Evolutionary conservation across 2,329 filamentous ascomycete genomes (phyloP), one percentile per base, ranked within the genome.

Genomic region (Furcasterigmium furcatum): DNA sequence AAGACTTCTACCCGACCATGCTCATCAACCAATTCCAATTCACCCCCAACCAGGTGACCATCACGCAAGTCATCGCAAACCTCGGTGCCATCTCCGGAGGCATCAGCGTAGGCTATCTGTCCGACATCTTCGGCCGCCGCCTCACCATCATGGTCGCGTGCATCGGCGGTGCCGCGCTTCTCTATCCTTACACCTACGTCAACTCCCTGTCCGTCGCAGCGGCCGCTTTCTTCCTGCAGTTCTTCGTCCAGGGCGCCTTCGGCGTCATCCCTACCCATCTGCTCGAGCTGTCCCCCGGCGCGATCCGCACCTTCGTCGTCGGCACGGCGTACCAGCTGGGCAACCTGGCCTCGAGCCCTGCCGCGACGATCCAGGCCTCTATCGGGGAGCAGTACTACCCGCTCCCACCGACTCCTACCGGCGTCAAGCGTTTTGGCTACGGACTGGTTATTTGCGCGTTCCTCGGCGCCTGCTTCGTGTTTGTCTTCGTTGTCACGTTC

Each of bases 361-460:
- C 80, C 36, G 85, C 82, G 0, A 90, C 87, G 9, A 91, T 91
- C 55, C 85, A 91, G 62, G 77, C 85, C 2, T 85, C 79, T 1
- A 82, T 91, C 30, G 87, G 87, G 29, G 85, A 91, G 64, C 70
- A 73, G 2, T 94, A 89, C 62, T 88, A 88, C 0, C 73, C 95
- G 3, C 73, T 82, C 0, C 69, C 79, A 1, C 77, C 74, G 1
- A 61, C 73, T n/a, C 60, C 65, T 1, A 73, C 69, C 1, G 62
- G 66, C 22, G 62, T 66, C 38, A n/a, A n/a, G n/a, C 71, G 85
- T 4, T 89, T 85, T 62, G 70, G 88, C 48, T 95, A 95, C 55
- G 89, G 88, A 32, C 84, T 84, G 55, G 89, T 95, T 9, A 92
- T 95, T 52, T 88, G 85, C 59, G 92, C 94, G 58, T 95, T 96